A percentile compares a stretch with the other conserved stretches of the same genome.
Conservation (phyloP, 129 eudicot genomes). For the Saposhnikovia divaricata region DNA sequence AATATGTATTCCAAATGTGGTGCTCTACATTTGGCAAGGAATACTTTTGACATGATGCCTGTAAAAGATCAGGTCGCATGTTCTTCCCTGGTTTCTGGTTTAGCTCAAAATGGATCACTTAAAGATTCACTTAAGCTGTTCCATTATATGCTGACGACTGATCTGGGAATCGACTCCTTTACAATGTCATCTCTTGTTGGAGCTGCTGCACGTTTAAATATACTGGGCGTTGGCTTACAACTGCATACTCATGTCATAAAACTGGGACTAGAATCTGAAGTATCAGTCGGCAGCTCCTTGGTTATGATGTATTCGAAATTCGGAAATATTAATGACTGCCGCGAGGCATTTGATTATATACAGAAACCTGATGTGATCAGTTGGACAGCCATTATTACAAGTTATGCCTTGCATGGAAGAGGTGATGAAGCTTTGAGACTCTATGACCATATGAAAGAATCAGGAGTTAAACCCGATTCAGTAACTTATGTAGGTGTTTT, state of each 20-base stretch:
- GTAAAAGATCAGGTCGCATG: slow-evolving; percentile 46
- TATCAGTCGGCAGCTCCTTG: slow-evolving; percentile 62
- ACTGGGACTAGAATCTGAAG: slow-evolving; percentile 51
- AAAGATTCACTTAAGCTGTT: slow-evolving; percentile 54
- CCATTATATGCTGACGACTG: slow-evolving; percentile 35
- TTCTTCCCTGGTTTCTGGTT: slow-evolving; percentile 72
- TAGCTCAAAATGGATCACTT: slow-evolving; percentile 42
- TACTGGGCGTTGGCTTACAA: slow-evolving; percentile 28
- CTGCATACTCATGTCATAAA: slow-evolving; percentile 43
- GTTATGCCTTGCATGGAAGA: slow-evolving; percentile 71
- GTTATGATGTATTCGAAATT: slow-evolving; percentile 66
- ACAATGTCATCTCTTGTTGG: slow-evolving; percentile 60
- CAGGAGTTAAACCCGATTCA: slow-evolving; percentile 60
- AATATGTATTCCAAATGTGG: slow-evolving; percentile 83
- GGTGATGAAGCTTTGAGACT: slow-evolving; percentile 55
- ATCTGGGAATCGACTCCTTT: slow-evolving; percentile 43
- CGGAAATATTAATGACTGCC: slow-evolving; percentile 49
- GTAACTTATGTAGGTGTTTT: slow-evolving; percentile 72
- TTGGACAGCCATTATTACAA: slow-evolving; percentile 67
- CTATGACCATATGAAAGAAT: slow-evolving; percentile 46
- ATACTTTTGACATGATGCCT: slow-evolving; percentile 37
- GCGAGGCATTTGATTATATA: slow-evolving; percentile 45
- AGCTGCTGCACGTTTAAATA: slow-evolving; percentile 30
- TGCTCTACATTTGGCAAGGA: slow-evolving; percentile 42
- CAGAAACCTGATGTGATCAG: slow-evolving; percentile 51